Conservation (phyloP, 306 rosid genomes). For the Quercus cerris region DNA sequence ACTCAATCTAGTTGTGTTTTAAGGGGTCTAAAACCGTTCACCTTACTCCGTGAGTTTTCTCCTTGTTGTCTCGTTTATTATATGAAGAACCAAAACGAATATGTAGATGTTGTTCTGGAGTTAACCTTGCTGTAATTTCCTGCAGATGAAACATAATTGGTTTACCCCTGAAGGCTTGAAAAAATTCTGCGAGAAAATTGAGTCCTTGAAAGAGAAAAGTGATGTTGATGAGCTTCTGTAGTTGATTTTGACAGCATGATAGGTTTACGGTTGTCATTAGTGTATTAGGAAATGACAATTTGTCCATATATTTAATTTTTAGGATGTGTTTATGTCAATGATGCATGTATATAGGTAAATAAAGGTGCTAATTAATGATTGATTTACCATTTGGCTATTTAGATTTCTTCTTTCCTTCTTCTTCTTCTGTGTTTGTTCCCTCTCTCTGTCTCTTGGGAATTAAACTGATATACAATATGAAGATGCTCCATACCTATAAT, state of each 20-base stretch:
- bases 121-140: slow-evolving; percentile 19
- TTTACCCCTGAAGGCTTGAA: slow-evolving; percentile 47
- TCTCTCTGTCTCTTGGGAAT: no score
- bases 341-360: neutral
- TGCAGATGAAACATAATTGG: slow-evolving; percentile 77
- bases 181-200: slow-evolving; percentile 38
- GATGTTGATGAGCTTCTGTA: slow-evolving; percentile 14
- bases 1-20: no score
- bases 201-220: slow-evolving; percentile 3
- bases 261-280: neutral
- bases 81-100: neutral
- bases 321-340: neutral
- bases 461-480: no score
- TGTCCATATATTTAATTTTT: neutral
- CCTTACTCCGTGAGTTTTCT: slow-evolving; percentile 67
- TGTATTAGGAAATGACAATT: neutral
- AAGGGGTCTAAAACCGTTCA: no score
- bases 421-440: no score
- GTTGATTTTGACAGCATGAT: neutral
- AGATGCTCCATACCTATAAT: no score
- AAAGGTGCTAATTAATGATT: no score
- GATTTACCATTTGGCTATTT: no score
- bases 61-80: neutral
- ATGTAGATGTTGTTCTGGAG: neutral
- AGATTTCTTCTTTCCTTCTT: no score